Conservation (phyloP, 208 protist genomes). For the Angomonas ambiguus region DNA sequence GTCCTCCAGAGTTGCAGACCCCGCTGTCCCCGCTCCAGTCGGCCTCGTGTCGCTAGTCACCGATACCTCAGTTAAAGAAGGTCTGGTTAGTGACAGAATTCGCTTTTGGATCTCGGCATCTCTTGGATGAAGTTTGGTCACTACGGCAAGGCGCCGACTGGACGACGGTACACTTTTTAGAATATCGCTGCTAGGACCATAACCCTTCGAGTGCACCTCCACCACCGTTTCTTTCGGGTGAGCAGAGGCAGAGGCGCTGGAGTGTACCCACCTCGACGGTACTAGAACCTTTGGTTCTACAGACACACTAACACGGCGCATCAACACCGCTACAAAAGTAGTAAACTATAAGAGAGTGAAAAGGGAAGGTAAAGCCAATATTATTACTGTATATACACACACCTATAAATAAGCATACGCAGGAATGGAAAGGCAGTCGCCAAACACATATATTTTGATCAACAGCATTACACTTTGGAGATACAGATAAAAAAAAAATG, state of each 20-base stretch:
- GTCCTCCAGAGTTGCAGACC: background rate
- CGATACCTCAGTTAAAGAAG: constrained; percentile 31
- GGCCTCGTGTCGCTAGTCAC: constrained; percentile 27
- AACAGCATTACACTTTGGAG: too few species aligned
- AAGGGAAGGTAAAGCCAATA: constrained; percentile 4
- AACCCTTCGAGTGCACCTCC: constrained; percentile 59
- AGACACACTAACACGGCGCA: too few species aligned
- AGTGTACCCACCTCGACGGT: background rate
- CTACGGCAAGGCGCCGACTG: constrained; percentile 32
- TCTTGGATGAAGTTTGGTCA: constrained; percentile 62
- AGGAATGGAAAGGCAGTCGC: too few species aligned
- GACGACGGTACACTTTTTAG: constrained; percentile 43
- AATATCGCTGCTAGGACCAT: constrained; percentile 67
- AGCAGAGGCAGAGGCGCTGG: constrained; percentile 15
- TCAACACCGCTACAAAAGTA: constrained; percentile 5
- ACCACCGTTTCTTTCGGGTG: constrained; percentile 4
- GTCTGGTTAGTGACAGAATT: constrained; percentile 57
- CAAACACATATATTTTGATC: too few species aligned
- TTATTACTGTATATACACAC: background rate
- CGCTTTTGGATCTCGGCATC: constrained; percentile 64
- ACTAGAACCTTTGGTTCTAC: too few species aligned
- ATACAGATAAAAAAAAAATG: constrained; percentile 9
- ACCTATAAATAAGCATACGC: too few species aligned
- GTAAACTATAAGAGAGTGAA: background rate
- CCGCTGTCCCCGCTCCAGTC: background rate